Base-by-base conservation (phyloP, 1,139 yeast species). In the Geotrichum fermentans region DNA sequence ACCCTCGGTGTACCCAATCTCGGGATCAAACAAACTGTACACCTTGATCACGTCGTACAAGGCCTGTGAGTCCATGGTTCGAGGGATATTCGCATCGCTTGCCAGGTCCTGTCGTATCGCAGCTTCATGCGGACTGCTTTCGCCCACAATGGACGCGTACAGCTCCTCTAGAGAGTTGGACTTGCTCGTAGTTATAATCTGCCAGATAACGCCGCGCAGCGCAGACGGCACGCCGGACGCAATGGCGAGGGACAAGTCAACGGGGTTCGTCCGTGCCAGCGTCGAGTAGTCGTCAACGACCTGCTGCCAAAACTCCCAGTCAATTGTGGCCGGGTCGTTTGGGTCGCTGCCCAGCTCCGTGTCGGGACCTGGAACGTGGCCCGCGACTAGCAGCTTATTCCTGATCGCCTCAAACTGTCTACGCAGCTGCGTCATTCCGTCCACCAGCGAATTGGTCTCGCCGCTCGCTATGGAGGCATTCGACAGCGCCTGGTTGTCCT, bases 1-100 rank as follows among this genome's bases (percentile, higher is more conserved):
- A 6, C 98, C 97, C 66, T 92, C 97, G 1, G 97, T 92, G 63
- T 92, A 92, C 0, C 98, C 98, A 35, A 92, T 96, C 50, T 89
- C 97, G 0, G 87, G 82, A 62, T 92, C 97, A 64, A 80, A 84
- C 47, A 88, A 69, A 17, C 94, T 80, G 67, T 90, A 92, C 0
- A 89, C 90, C 62, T 85, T 86, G 56, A 90, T 78, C 29, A 90
- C 82, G 53, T 81, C 80, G 63, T 73, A 85, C 37, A 90, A 69
- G 41, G 87, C 81, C 29, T 79, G 78, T 17, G 70, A 64, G 37
- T 71, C 69, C 22, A 71, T 71, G 32, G 71, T 67, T 54, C 77
- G 77, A 56, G 84, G 83, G 64, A 88, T 88, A 52, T 89, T 81
- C 0, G 97, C 90, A 59, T 97, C 74, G 22, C 86, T 74, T 24